A percentile compares a stretch with the other conserved stretches of the same genome.
Evolutionary conservation across 176 grass and related monocot genomes (phyloP).

Genomic region (Eleusine indica): DNA sequence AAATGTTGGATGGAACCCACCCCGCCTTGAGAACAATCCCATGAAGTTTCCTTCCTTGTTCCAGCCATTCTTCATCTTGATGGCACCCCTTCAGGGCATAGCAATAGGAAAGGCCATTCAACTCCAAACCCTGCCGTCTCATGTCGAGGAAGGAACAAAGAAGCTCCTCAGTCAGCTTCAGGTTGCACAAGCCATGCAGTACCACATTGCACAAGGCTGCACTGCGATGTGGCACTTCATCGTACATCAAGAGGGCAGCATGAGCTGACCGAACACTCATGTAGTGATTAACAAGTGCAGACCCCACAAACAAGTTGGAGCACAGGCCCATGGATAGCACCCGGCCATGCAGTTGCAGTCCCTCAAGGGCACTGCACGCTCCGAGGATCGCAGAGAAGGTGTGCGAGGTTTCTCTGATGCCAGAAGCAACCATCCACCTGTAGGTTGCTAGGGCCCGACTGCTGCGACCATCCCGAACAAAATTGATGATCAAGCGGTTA

Average conservation of each 20-base stretch:
- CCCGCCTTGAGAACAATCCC: slow-evolving; percentile 45
- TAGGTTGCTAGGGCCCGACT: slow-evolving; percentile 32
- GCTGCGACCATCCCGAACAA: neutral
- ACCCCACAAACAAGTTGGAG: slow-evolving; percentile 34
- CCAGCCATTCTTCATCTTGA: slow-evolving; percentile 31
- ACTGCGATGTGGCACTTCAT: neutral
- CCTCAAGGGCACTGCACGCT: slow-evolving; percentile 23
- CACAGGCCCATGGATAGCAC: slow-evolving; percentile 14
- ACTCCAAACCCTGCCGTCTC: slow-evolving; percentile 26
- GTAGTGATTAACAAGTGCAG: slow-evolving; percentile 39
- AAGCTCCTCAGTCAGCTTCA: slow-evolving; percentile 22
- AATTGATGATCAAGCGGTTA: slow-evolving; percentile 32
- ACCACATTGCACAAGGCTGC: slow-evolving; percentile 42
- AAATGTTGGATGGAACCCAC: slow-evolving; percentile 40
- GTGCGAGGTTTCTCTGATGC: slow-evolving; percentile 29
- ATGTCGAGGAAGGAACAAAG: slow-evolving; percentile 32
- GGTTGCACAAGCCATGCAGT: slow-evolving; percentile 41
- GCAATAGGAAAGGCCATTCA: slow-evolving; percentile 39
- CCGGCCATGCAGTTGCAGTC: slow-evolving; percentile 31
- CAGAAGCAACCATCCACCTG: slow-evolving; percentile 36
- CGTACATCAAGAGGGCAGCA: slow-evolving; percentile 35
- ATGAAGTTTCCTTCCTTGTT: slow-evolving; percentile 43
- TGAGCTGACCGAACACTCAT: slow-evolving; percentile 18
- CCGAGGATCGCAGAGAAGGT: slow-evolving; percentile 36
- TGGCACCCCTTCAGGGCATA: slow-evolving; percentile 36